Conservation (phyloP, 805 yeast species). For the Myxozyma mucilagina region DNA sequence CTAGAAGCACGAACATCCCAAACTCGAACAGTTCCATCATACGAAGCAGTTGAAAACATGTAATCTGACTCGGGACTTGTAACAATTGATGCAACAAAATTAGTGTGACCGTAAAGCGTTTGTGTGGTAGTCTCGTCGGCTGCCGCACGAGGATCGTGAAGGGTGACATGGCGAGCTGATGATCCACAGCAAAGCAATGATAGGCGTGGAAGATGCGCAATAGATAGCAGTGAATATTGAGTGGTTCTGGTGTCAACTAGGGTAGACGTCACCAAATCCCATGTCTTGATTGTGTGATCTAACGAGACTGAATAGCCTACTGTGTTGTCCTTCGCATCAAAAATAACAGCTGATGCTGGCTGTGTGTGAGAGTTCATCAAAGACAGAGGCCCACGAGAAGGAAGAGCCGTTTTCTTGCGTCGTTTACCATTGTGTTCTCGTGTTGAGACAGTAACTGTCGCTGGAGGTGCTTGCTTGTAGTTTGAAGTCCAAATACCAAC, state of each 20-base stretch:
- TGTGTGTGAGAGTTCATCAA: slow-evolving; percentile 77
- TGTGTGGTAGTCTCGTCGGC: slow-evolving; percentile 54
- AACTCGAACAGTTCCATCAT: slow-evolving; percentile 90
- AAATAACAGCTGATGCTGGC: slow-evolving; percentile 83
- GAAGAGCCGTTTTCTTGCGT: slow-evolving; percentile 76
- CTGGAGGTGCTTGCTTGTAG: slow-evolving; percentile 76
- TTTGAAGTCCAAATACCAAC: slow-evolving; percentile 88
- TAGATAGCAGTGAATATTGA: slow-evolving; percentile 76
- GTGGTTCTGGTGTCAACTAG: slow-evolving; percentile 87
- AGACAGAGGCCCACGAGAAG: slow-evolving; percentile 80
- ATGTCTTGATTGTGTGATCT: slow-evolving; percentile 91
- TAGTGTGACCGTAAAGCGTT: slow-evolving; percentile 85
- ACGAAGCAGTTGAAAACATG: slow-evolving; percentile 88
- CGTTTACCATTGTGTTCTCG: slow-evolving; percentile 74
- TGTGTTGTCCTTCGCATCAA: slow-evolving; percentile 69
- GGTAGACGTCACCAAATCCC: slow-evolving; percentile 89
- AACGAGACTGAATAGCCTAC: slow-evolving; percentile 94
- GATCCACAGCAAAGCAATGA: slow-evolving; percentile 89
- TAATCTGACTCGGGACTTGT: slow-evolving; percentile 75
- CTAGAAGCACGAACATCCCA: slow-evolving; percentile 91
- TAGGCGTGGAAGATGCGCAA: slow-evolving; percentile 64
- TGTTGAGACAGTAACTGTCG: slow-evolving; percentile 39
- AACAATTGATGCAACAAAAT: slow-evolving; percentile 80
- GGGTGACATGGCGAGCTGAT: slow-evolving; percentile 92
- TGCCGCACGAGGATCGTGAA: slow-evolving; percentile 83